Evolutionary conservation across 2,329 filamentous ascomycete species (phyloP).

Genomic region (Colletotrichum sp.): DNA sequence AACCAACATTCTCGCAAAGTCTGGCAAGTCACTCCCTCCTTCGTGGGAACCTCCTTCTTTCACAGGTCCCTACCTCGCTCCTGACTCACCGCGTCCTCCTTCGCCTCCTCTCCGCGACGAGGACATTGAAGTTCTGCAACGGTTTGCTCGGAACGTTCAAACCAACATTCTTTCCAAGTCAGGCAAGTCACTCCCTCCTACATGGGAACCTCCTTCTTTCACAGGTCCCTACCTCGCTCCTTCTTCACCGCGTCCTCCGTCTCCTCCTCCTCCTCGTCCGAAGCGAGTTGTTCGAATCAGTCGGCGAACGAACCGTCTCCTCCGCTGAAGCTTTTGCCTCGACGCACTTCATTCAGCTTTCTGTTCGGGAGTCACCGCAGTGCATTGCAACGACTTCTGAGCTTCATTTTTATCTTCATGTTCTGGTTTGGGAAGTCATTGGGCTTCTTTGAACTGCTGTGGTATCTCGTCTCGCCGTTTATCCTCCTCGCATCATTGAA

Average conservation of each 20-base stretch:
- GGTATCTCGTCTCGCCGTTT: not conserved
- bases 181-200: not conserved
- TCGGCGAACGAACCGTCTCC: not conserved
- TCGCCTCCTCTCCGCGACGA: not conserved
- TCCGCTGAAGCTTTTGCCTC: not conserved
- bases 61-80: not conserved
- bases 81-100: not conserved
- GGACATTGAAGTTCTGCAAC: not conserved
- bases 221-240: not conserved
- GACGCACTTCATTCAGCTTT: not conserved
- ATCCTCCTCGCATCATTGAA: not conserved
- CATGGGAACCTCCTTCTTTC: not conserved
- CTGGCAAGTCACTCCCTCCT: not conserved
- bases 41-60: not conserved
- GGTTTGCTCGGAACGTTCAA: not conserved
- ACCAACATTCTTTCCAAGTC: not conserved
- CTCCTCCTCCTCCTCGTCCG: not conserved
- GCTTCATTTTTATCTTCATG: not conserved
- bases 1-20: not conserved
- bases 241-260: not conserved
- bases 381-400: not conserved
- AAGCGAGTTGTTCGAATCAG: not conserved
- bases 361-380: not conserved
- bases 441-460: not conserved
- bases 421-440: not conserved